Base-by-base conservation (phyloP, 108 stramenopile genomes). In the Asterionellopsis glacialis region DNA sequence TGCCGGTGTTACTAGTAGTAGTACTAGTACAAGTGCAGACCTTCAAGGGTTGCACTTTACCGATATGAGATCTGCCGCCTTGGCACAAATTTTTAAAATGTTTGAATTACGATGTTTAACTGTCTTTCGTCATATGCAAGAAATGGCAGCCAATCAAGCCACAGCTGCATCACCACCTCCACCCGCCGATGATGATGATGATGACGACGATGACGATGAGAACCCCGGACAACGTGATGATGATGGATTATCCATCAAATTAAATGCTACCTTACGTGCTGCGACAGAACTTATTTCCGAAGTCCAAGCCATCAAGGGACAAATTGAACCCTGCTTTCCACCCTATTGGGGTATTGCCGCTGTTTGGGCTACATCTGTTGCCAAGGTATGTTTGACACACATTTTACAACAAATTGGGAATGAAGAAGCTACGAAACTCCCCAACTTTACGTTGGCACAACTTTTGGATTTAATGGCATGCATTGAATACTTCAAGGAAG, bases 351-450 rank as follows among this genome's bases (percentile, higher is more conserved):
- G 76, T 13, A 65, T 93, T 52, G 91, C 90, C 64, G 82, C 80
- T 23, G 67, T 93, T 22, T 93, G 91, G 91, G 79, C 70, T 51
- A 86, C 88, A 6, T 88, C 83, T 61, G 91, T 93, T 13, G 88
- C 91, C 1, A 85, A 87, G 51, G 87, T 93, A 1, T 87, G 86
- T 51, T 85, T 82, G 26, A 87, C 85, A 18, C 84, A 93, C 52
- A 90, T 93, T 49, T 57, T 93, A 21, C 87, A 93, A 40, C 88
- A 93, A 61, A 93, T 93, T 68, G 91, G 91, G 11, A 88, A 88
- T 1, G 82, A 79, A 26, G 88, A 93, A 48, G 91, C 88, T 12
- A 80, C 84, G 55, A 81, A 81, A 33, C 62, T 93, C 5, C 84
- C 84, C 7, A 81, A 84, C 57, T 55, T 93, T 16, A 88, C 85